Evolutionary conservation across 2,329 filamentous ascomycete genomes (phyloP), one percentile per base, ranked within the genome.

Genomic region (Fusarium sp.): DNA sequence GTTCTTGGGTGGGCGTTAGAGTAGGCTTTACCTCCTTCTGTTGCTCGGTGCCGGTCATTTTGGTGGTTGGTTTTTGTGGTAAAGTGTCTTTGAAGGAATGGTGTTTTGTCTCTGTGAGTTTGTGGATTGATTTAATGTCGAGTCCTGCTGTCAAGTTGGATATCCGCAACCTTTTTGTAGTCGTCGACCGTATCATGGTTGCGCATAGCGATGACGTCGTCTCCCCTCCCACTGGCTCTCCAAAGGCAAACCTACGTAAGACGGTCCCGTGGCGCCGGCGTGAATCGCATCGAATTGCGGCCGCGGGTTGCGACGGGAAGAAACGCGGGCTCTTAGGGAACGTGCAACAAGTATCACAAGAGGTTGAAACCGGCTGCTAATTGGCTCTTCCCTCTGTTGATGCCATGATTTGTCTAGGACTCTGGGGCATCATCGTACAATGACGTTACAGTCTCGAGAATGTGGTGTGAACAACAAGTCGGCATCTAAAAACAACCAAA

Each of bases 31-130:
- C 78, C 68, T 78, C 76, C 18, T 78, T 76, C 71, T 78, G 71
- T 62, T 78, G 74, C 57, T 77, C 68, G 50, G 75, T 78, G 68
- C 68, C 68, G 56, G 72, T 70, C 77, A 79, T 78, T 43, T 55
- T 73, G 57, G 46, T 73, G 41, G 37, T 48, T 66, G 37, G 48
- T 48, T 67, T 62, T 31, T 50, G 47, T 41, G 44, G 18, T 39
- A 50, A 30, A 36, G 43, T 60, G 18, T 47, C 62, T 13, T 28
- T 6, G 66, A 16, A 52, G 52, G 43, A 36, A 23, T 28, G 54
- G 13, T 30, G 52, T 66, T 8, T 64, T 57, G 13, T 30, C 11
- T 39, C 64, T 47, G 41, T 30, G 31, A 30, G 34, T 10, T 53
- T 58, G 31, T 56, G 61, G 41, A 40, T 59, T 55, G 62, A 48